phyloP scores from a whole-genome alignment of 2,329 filamentous ascomycete species.

The Trichoderma harzianum region DNA sequence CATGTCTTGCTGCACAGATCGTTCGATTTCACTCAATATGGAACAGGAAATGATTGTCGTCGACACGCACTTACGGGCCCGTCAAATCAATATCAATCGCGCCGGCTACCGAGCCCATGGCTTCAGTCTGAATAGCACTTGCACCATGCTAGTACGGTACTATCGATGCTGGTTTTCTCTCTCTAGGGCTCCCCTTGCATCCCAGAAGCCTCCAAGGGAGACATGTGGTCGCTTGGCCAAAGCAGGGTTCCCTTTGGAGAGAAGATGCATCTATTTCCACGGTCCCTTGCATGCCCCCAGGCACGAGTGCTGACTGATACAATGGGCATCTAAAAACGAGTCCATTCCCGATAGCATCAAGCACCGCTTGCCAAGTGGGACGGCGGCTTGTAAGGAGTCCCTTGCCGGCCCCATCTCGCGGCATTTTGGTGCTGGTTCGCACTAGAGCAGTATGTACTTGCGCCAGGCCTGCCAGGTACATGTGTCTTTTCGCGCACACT shows the following conservation, averaged over 20 bases:
- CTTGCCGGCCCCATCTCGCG: slow-evolving; percentile 1
- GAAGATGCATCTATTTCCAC: not conserved
- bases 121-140: not conserved
- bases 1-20: not conserved
- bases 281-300: not conserved
- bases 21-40: not conserved
- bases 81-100: not conserved
- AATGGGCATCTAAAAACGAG: not conserved
- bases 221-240: not conserved
- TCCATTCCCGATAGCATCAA: not conserved
- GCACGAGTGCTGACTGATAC: not conserved
- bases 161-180: not conserved
- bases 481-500: not conserved
- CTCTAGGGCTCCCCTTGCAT: not conserved
- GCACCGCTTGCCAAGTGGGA: slow-evolving; percentile 3
- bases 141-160: not conserved
- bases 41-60: not conserved
- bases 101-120: slow-evolving; percentile 7
- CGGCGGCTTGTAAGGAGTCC: not conserved
- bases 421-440: not conserved
- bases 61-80: not conserved
- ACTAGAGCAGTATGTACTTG: slow-evolving; percentile 4
- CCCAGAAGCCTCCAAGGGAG: not conserved
- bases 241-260: not conserved
- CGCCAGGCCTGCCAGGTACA: not conserved